Base-by-base conservation (phyloP, 192 early-diverging fungal species). In the Coemansia sp. region DNA sequence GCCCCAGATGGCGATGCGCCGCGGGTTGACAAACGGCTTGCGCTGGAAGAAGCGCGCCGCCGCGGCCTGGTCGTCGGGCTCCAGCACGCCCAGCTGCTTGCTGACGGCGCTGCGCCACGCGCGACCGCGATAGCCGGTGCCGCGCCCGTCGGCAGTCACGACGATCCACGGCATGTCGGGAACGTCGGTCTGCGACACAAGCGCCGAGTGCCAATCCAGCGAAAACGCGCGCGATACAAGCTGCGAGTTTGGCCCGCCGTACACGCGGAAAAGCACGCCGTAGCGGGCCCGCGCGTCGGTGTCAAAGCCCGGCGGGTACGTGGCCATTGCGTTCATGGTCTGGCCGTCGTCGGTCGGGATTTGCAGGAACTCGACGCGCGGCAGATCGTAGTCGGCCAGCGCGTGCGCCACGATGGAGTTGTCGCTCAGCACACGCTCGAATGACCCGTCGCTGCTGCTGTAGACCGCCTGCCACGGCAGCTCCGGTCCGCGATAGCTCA, bases 161-260 rank as follows among this genome's bases (percentile, higher is more conserved):
- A 90, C 85, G 39, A 91, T 87, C 74, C 85, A 92, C 29, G 69
- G 76, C 46, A 87, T 80, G 54, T 82, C 75, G 6, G 85, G 71
- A 29, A 80, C 82, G 52, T 79, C 75, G 10, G 25, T 56, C 55
- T 84, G 78, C 32, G 82, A 83, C 3, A 85, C 85, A 45, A 93
- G 71, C 50, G 86, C 88, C 5, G 82, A 78, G 69, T 88, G 85
- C 83, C 87, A 93, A 67, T 86, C 85, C n/a, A 91, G 58, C n/a
- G 67, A 64, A 62, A 88, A 93, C 46, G 81, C 65, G 6, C 81
- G 82, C 42, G 83, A 81, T 19, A 90, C 90, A 25, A 87, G 64
- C 78, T 98, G 96, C 32, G 93, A 94, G 62, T 84, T 84, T 18
- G 96, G 96, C 4, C 96, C 96, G 28, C 93, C 95, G 69, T 94